phyloP scores from a whole-genome alignment of 1,284 basidiomycete species.

The Malassezia caprae region DNA sequence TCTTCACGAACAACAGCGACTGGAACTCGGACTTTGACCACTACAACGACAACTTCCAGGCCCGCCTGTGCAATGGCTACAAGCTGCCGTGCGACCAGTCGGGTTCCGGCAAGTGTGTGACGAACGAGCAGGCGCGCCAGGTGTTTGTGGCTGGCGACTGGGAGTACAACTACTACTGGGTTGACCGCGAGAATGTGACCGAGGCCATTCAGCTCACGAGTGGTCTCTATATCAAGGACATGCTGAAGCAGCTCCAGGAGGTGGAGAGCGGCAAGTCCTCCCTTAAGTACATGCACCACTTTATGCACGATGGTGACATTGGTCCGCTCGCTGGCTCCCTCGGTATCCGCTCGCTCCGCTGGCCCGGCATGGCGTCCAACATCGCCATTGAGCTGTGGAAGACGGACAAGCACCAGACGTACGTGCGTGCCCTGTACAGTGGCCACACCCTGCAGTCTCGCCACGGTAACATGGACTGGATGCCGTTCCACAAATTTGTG shows the following conservation, averaged over 20 bases:
- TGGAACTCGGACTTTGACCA: constrained; percentile 12
- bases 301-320: constrained; percentile 16
- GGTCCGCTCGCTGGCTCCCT: constrained; percentile 11
- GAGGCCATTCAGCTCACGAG: constrained; percentile 13
- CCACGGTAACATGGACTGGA: constrained; percentile 11
- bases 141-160: constrained; percentile 13
- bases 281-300: constrained; percentile 7
- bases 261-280: neutral
- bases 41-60: constrained; percentile 16
- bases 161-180: constrained; percentile 16
- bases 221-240: constrained; percentile 10
- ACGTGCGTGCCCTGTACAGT: constrained; percentile 10
- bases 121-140: neutral
- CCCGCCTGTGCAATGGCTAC: constrained; percentile 14
- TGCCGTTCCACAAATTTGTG: constrained; percentile 2
- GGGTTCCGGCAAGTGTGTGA: constrained; percentile 1
- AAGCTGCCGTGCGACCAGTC: constrained; percentile 3
- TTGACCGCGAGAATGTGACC: constrained; percentile 8
- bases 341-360: constrained; percentile 11
- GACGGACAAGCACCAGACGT: neutral
- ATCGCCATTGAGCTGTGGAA: constrained; percentile 13
- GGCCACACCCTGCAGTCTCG: constrained; percentile 7
- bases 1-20: constrained; percentile 9
- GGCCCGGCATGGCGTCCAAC: constrained; percentile 16
- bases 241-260: constrained; percentile 2